Conservation (phyloP, 148 eudicot genomes). For the Vaccinium vitisidaea region DNA sequence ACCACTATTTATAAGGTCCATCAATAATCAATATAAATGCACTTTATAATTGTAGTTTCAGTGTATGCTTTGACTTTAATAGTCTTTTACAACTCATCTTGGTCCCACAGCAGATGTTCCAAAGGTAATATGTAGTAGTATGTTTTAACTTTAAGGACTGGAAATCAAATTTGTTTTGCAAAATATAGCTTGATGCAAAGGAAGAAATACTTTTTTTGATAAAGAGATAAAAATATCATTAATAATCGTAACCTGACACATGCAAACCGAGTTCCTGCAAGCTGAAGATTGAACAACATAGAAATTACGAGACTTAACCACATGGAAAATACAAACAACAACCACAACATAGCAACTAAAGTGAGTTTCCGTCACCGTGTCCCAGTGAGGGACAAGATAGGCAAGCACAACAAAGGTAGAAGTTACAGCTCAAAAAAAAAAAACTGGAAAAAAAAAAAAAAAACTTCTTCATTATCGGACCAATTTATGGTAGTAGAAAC, state of each 20-base stretch:
- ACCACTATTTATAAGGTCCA: neutral
- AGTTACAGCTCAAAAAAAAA: neutral
- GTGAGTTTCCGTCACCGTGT: too few relatives aligned
- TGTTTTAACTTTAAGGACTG: neutral
- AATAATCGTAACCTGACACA: too few relatives aligned
- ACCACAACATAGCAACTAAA: too few relatives aligned
- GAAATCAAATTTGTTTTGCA: neutral
- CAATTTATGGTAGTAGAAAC: neutral
- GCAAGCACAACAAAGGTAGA: too few relatives aligned
- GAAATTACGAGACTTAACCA: too few relatives aligned
- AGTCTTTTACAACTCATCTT: constrained; percentile 1
- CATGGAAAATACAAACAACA: too few relatives aligned
- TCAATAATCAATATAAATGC: neutral
- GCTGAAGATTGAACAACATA: too few relatives aligned
- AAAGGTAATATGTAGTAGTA: neutral
- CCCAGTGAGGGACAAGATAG: too few relatives aligned
- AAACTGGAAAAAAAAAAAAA: neutral
- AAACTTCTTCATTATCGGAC: neutral
- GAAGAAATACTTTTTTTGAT: neutral
- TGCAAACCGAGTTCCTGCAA: too few relatives aligned
- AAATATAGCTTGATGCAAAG: neutral
- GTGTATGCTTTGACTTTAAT: neutral
- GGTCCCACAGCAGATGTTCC: neutral
- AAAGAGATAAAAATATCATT: too few relatives aligned
- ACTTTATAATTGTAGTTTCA: neutral